Conservation (phyloP, 2,329 filamentous ascomycete species). For the Myriosclerotinia duriaeana region DNA sequence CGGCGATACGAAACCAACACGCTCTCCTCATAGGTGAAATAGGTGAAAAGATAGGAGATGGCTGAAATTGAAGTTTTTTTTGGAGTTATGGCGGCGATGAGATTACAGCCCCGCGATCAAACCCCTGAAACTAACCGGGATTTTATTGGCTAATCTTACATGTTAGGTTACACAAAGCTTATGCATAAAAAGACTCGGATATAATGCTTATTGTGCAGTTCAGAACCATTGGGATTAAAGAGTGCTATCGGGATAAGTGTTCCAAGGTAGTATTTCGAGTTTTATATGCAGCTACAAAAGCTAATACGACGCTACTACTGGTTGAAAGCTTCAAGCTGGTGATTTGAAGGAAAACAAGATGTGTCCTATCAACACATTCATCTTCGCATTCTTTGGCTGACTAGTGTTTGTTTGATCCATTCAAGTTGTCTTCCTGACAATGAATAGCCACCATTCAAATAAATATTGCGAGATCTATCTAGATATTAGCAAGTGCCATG, state of each 20-base stretch:
- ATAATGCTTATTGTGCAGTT: too few species aligned
- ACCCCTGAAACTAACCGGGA: not conserved
- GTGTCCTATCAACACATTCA: too few species aligned
- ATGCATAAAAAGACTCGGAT: too few species aligned
- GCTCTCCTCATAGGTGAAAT: not conserved
- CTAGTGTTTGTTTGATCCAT: not conserved
- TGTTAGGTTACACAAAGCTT: too few species aligned
- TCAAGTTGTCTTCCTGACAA: not conserved
- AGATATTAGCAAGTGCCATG: not conserved
- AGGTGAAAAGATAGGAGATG: not conserved
- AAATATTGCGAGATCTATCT: not conserved
- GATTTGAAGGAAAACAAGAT: too few species aligned
- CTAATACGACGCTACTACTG: too few species aligned
- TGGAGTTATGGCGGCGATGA: not conserved
- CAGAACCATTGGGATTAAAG: too few species aligned
- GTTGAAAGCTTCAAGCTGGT: too few species aligned
- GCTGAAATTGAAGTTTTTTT: not conserved
- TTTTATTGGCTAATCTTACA: not conserved
- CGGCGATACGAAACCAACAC: not conserved
- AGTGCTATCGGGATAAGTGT: not conserved
- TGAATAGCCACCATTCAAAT: not conserved
- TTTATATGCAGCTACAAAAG: too few species aligned
- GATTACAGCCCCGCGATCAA: not conserved
- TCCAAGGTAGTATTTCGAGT: too few species aligned
- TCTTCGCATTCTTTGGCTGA: too few species aligned